Evolutionary conservation across 805 yeast species (phyloP), one percentile per base, ranked within the genome.

Genomic region (Ogataea degrootiae): DNA sequence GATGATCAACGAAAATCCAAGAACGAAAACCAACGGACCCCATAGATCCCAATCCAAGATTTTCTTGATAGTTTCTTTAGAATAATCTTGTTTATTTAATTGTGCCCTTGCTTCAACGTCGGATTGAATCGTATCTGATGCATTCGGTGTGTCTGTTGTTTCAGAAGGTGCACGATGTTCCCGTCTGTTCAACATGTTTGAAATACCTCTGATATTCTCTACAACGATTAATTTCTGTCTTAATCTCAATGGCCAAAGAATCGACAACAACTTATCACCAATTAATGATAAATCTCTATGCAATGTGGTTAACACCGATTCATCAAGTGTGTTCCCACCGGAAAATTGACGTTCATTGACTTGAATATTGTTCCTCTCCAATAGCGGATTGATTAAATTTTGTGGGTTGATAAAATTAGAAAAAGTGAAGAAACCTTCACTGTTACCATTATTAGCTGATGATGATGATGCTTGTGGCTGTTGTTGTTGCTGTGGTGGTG

Each of bases 291-390:
- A 37, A 45, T 69, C 73, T 46, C 73, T 56, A 33, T 58, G 55
- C 15, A 79, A 62, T 0, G 84, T 79, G 5, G 70, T 67, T 49
- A 68, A 52, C 14, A 79, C 79, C 0, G 82, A 77, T 58, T 79
- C 84, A 56, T 79, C 83, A 11, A 79, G 61, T 2, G 84, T 79
- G 54, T 77, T 77, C 26, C 83, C 83, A 1, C 83, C 83, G 5
- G 73, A 58, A 55, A 74, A 79, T 51, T 77, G 82, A 42, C 79
- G 68, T 55, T 79, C 83, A 31, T 60, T 55, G 11, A 66, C 61
- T 43, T 65, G 63, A 21, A 66, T 59, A 44, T 63, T 58, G 40
- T 47, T 51, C 34, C 46, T 52, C 35, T 41, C 55, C 39, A 52
- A 52, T 12, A 57, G 29, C 5, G 71, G 68, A 16, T 65, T 59